Percentiles rank a stretch among this genome's conserved stretches.
Conservation (phyloP, 208 protist species). For the Giardia muris region DNA sequence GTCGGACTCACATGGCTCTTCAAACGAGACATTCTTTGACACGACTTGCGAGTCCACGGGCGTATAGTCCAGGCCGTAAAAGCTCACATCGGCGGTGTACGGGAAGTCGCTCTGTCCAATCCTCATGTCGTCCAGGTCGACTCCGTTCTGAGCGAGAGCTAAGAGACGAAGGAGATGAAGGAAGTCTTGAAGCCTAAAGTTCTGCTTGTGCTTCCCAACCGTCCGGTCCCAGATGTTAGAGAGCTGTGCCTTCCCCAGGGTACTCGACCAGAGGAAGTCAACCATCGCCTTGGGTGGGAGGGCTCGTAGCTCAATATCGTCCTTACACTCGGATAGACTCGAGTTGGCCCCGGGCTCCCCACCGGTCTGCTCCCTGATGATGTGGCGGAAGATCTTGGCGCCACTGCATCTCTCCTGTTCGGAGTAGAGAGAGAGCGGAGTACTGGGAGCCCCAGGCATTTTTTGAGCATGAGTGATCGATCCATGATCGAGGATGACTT, state of each 20-base stretch:
- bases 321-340: too few relatives aligned
- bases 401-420: background rate
- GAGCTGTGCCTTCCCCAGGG: background rate
- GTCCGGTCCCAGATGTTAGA: background rate
- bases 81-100: background rate
- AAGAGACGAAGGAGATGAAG: background rate
- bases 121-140: background rate
- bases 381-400: background rate
- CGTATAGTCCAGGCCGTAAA: background rate
- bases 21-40: background rate
- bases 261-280: background rate
- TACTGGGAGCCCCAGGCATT: background rate
- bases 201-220: background rate
- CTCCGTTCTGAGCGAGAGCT: background rate
- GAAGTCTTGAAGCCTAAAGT: background rate
- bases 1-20: background rate
- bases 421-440: background rate
- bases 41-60: background rate
- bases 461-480: background rate
- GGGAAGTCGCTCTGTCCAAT: background rate
- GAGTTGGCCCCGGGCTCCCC: too few relatives aligned
- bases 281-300: background rate
- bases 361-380: background rate
- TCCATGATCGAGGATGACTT: too few relatives aligned
- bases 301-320: too few relatives aligned